phyloP scores from a whole-genome alignment of 2,329 filamentous ascomycete genomes.

The Trichophyton equinum region DNA sequence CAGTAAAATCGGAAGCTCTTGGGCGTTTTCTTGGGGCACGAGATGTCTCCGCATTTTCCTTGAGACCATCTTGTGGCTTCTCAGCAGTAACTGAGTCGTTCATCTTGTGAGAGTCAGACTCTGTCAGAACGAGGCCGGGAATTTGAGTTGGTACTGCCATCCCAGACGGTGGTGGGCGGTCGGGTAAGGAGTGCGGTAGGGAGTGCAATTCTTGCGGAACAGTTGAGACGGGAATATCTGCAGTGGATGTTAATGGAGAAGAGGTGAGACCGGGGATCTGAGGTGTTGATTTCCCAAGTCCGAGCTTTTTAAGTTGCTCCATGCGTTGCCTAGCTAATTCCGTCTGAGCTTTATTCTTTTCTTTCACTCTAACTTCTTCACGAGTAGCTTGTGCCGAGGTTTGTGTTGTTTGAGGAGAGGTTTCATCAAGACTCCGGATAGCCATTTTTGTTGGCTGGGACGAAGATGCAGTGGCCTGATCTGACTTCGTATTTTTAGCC shows the following conservation, averaged over 20 bases:
- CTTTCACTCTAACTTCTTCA: constrained; percentile 21
- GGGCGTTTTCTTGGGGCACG: constrained; percentile 42
- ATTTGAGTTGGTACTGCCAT: constrained; percentile 28
- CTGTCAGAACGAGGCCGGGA: constrained; percentile 42
- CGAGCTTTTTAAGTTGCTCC: constrained; percentile 53
- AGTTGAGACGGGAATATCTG: not conserved
- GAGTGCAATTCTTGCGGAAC: not conserved
- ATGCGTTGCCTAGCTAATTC: constrained; percentile 67
- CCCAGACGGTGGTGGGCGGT: constrained; percentile 25
- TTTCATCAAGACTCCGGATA: not conserved
- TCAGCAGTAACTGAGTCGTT: not conserved
- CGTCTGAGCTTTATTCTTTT: constrained; percentile 53
- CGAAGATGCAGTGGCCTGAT: not conserved
- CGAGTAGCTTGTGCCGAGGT: not conserved
- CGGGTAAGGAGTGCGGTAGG: constrained; percentile 26
- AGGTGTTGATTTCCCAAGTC: constrained; percentile 25
- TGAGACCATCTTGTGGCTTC: not conserved
- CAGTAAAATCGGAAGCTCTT: constrained; percentile 55
- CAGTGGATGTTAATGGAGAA: constrained; percentile 11
- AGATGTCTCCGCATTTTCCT: constrained; percentile 6
- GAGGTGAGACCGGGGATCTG: constrained; percentile 8
- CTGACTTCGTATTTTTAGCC: not conserved
- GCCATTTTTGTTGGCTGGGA: not conserved
- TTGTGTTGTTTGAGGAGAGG: not conserved
- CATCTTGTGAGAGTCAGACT: constrained; percentile 6